Evolutionary conservation across 2,329 filamentous ascomycete species (phyloP).

Genomic region (Exophiala phaeomuriformis): DNA sequence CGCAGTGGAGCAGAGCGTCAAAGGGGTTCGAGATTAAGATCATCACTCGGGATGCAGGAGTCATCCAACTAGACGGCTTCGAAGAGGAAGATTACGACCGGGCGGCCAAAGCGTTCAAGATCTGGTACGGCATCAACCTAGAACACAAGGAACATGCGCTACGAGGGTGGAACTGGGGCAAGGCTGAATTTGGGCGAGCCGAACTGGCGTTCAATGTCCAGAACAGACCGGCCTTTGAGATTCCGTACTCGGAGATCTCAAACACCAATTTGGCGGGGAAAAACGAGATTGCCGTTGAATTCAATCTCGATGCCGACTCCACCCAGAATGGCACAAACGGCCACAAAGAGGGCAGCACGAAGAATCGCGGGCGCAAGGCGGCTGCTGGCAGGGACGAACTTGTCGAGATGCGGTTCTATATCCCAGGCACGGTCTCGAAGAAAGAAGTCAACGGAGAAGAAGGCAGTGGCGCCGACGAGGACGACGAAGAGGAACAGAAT

Average conservation of each 20-base stretch:
- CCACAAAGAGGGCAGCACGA: constrained; percentile 61
- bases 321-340: constrained; percentile 67
- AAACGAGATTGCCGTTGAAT: constrained; percentile 95
- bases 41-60: constrained; percentile 69
- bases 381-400: constrained; percentile 85
- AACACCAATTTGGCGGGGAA: constrained; percentile 97
- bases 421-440: constrained; percentile 77
- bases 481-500: constrained; percentile 74
- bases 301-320: constrained; percentile 66
- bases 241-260: constrained; percentile 93
- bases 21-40: constrained; percentile 94
- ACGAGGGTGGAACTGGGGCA: constrained; percentile 98
- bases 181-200: constrained; percentile 90
- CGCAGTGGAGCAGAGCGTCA: constrained; percentile 90
- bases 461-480: constrained; percentile 53
- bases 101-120: constrained; percentile 86
- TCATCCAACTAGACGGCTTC: constrained; percentile 93
- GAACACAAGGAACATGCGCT: constrained; percentile 91
- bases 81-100: constrained; percentile 91
- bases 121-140: constrained; percentile 91
- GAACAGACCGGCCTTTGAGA: constrained; percentile 91
- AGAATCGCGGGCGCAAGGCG: constrained; percentile 76
- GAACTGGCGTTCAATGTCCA: constrained; percentile 96
- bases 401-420: constrained; percentile 98
- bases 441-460: constrained; percentile 61